A percentile compares a stretch with the other conserved stretches of the same genome.
Conservation (phyloP, 768 basidiomycete species). For the Mrakia gelida region DNA sequence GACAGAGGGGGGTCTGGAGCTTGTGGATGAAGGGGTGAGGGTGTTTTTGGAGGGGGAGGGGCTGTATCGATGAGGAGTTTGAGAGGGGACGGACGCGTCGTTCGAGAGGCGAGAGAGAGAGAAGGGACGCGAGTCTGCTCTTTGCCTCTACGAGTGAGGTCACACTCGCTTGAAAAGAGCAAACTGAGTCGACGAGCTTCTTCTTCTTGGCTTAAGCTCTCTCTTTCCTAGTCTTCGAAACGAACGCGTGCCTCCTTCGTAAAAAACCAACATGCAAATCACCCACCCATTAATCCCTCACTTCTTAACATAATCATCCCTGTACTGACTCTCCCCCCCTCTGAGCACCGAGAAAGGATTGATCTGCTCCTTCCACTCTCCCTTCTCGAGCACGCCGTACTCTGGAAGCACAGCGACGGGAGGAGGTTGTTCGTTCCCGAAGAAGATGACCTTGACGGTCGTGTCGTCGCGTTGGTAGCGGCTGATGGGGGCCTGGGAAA, state of each 20-base stretch:
- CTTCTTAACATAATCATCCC: not conserved
- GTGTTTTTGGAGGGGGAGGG: not conserved
- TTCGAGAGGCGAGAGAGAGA: not conserved
- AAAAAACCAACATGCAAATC: too few relatives aligned
- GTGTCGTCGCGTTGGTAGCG: conserved; percentile 31
- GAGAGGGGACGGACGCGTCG: not conserved
- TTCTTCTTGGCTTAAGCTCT: too few relatives aligned
- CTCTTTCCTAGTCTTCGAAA: too few relatives aligned
- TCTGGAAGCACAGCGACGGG: not conserved
- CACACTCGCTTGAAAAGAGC: too few relatives aligned
- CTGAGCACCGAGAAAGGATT: not conserved
- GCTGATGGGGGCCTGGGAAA: conserved; percentile 23
- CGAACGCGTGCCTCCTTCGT: too few relatives aligned
- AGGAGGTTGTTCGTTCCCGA: not conserved
- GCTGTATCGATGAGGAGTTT: not conserved
- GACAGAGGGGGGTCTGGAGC: not conserved
- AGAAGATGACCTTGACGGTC: conserved; percentile 31
- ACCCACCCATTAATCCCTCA: too few relatives aligned
- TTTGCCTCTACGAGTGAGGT: too few relatives aligned
- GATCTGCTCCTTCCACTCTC: not conserved
- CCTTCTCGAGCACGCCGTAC: not conserved
- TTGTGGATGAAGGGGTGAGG: not conserved
- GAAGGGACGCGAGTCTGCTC: too few relatives aligned
- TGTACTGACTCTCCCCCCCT: not conserved
- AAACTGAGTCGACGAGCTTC: too few relatives aligned